A percentile compares a stretch with the other conserved stretches of the same genome.
Evolutionary conservation across 2,329 filamentous ascomycete genomes (phyloP).

Genomic region (Plectosphaerella sp.): DNA sequence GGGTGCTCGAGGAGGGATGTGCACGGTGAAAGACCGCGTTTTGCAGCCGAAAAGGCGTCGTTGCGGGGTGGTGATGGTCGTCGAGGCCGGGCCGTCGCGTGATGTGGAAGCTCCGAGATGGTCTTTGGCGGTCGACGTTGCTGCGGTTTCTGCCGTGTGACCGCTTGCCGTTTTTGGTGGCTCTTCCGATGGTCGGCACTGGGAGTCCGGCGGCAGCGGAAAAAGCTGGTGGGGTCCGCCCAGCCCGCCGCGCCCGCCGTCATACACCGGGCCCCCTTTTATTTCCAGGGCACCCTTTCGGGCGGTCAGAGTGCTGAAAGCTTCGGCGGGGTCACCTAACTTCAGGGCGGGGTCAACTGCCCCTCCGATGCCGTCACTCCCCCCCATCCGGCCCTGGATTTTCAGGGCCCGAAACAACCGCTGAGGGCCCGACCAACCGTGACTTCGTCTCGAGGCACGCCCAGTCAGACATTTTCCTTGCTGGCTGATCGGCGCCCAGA

Average conservation of each 20-base stretch:
- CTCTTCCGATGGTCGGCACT: background rate
- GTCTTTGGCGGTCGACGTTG: background rate
- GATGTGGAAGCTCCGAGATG: background rate
- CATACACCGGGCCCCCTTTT: too few species aligned
- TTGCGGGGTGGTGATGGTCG: background rate
- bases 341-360: background rate
- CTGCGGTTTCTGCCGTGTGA: background rate
- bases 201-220: background rate
- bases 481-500: background rate
- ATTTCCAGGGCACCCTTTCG: too few species aligned
- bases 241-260: background rate
- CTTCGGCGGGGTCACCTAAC: background rate
- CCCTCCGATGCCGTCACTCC: background rate
- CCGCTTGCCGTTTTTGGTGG: background rate
- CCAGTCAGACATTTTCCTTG: background rate
- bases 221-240: background rate
- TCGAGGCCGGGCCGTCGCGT: background rate
- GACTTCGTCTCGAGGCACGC: background rate
- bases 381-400: background rate
- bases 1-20: background rate
- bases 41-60: background rate
- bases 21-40: background rate
- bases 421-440: background rate
- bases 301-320: too few species aligned
- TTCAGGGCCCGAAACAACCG: background rate